Evolutionary conservation across 2,329 filamentous ascomycete genomes (phyloP).

Genomic region (Fusarium chaquense): DNA sequence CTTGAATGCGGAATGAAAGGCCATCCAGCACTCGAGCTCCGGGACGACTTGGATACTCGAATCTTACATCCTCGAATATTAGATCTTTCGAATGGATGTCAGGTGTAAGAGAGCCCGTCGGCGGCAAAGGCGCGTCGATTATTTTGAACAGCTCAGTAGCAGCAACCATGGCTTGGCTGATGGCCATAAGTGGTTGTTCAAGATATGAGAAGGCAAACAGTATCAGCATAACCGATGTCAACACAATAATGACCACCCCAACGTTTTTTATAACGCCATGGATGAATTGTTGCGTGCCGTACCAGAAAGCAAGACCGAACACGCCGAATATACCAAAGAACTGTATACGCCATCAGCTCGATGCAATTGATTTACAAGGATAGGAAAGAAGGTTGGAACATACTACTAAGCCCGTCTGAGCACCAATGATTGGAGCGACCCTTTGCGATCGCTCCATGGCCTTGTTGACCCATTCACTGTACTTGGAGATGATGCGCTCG

Average conservation of each 20-base stretch:
- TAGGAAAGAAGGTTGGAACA: neutral
- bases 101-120: slow-evolving; percentile 38
- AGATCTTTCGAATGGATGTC: slow-evolving; percentile 53
- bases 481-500: slow-evolving; percentile 51
- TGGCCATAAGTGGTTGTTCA: slow-evolving; percentile 55
- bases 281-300: slow-evolving; percentile 54
- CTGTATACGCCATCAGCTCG: slow-evolving; percentile 21
- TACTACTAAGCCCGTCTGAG: slow-evolving; percentile 33
- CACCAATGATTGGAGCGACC: slow-evolving; percentile 41
- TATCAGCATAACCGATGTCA: slow-evolving; percentile 55
- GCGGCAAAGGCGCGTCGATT: slow-evolving; percentile 42
- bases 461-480: slow-evolving; percentile 53
- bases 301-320: slow-evolving; percentile 59
- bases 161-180: slow-evolving; percentile 46
- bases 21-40: slow-evolving; percentile 52
- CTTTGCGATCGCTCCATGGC: slow-evolving; percentile 52
- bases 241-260: slow-evolving; percentile 53
- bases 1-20: slow-evolving; percentile 65
- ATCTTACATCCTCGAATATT: slow-evolving; percentile 56
- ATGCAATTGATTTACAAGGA: neutral
- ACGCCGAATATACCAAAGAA: slow-evolving; percentile 51
- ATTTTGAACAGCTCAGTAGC: slow-evolving; percentile 46
- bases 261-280: slow-evolving; percentile 50
- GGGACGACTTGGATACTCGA: slow-evolving; percentile 37
- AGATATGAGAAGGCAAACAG: slow-evolving; percentile 52